phyloP scores from a whole-genome alignment of 352 stramenopile genomes.

The Phytopythium ostracodes region DNA sequence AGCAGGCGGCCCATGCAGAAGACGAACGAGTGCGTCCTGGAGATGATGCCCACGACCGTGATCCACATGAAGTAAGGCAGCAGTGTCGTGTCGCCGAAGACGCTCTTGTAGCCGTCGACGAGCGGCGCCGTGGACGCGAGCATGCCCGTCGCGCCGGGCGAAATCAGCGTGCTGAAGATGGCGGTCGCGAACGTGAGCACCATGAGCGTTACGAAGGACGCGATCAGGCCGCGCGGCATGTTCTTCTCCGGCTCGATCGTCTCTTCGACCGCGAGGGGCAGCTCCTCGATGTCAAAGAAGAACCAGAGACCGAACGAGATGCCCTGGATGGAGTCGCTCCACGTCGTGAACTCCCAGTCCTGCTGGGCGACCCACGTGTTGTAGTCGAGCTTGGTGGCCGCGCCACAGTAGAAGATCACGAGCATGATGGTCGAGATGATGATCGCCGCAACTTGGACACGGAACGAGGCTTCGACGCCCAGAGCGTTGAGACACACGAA shows the following conservation, averaged over 20 bases:
- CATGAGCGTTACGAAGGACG: slow-evolving; percentile 51
- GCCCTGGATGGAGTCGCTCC: slow-evolving; percentile 42
- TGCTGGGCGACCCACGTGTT: slow-evolving; percentile 43
- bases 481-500: slow-evolving; percentile 49
- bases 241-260: slow-evolving; percentile 69
- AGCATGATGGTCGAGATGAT: slow-evolving; percentile 41
- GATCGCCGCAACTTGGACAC: slow-evolving; percentile 45
- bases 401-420: slow-evolving; percentile 50
- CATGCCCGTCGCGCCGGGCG: slow-evolving; percentile 34
- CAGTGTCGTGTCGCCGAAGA: slow-evolving; percentile 49
- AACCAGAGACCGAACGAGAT: slow-evolving; percentile 67
- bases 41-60: slow-evolving; percentile 46
- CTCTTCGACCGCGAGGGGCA: slow-evolving; percentile 66
- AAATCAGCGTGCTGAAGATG: slow-evolving; percentile 52
- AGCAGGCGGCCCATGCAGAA: slow-evolving; percentile 65
- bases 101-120: slow-evolving; percentile 62
- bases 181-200: slow-evolving; percentile 46
- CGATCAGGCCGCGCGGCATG: slow-evolving; percentile 49
- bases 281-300: slow-evolving; percentile 63
- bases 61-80: slow-evolving; percentile 61
- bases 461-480: slow-evolving; percentile 53
- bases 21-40: slow-evolving; percentile 62
- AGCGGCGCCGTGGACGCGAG: slow-evolving; percentile 41
- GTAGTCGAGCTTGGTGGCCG: slow-evolving; percentile 47
- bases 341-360: slow-evolving; percentile 46